A percentile compares a stretch with the other conserved stretches of the same genome.
phyloP scores from a whole-genome alignment of 2,329 filamentous ascomycete species.

The Fusarium transvaalense region DNA sequence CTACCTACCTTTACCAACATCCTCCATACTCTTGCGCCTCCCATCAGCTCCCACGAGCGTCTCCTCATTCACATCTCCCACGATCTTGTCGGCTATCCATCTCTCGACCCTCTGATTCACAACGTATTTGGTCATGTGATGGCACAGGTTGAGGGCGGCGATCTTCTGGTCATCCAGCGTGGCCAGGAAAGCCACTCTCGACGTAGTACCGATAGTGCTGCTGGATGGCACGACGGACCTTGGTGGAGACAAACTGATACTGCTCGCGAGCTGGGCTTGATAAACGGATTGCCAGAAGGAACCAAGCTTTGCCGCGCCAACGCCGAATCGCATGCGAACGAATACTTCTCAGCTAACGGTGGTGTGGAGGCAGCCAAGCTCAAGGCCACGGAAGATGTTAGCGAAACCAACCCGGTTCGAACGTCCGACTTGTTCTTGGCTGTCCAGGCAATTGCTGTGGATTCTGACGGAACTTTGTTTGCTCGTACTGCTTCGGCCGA shows the following conservation, averaged over 20 bases:
- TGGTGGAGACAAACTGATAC: slow-evolving; percentile 87
- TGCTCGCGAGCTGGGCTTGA: slow-evolving; percentile 80
- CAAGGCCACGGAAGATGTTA: slow-evolving; percentile 81
- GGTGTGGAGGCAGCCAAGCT: slow-evolving; percentile 85
- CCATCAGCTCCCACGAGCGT: slow-evolving; percentile 96
- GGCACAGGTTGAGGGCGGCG: slow-evolving; percentile 98
- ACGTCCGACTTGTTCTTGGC: slow-evolving; percentile 95
- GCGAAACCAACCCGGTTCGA: slow-evolving; percentile 88
- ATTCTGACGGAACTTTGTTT: slow-evolving; percentile 76
- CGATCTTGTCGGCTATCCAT: slow-evolving; percentile 93
- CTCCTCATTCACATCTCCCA: slow-evolving; percentile 98
- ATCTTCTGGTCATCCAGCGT: slow-evolving; percentile 92
- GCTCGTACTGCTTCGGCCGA: slow-evolving; percentile 65
- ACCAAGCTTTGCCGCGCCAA: slow-evolving; percentile 91
- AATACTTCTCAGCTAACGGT: slow-evolving; percentile 84
- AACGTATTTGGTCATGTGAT: slow-evolving; percentile 94
- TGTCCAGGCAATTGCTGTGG: slow-evolving; percentile 85
- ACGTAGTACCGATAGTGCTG: slow-evolving; percentile 68
- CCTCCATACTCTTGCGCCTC: slow-evolving; percentile 93
- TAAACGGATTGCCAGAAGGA: slow-evolving; percentile 85
- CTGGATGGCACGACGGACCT: slow-evolving; percentile 91
- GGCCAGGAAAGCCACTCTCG: slow-evolving; percentile 85
- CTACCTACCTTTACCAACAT: slow-evolving; percentile 95
- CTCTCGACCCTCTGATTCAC: slow-evolving; percentile 92
- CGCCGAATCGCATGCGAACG: slow-evolving; percentile 86